Evolutionary conservation across 2,329 filamentous ascomycete species (phyloP).

Genomic region (Fusarium dimerum): DNA sequence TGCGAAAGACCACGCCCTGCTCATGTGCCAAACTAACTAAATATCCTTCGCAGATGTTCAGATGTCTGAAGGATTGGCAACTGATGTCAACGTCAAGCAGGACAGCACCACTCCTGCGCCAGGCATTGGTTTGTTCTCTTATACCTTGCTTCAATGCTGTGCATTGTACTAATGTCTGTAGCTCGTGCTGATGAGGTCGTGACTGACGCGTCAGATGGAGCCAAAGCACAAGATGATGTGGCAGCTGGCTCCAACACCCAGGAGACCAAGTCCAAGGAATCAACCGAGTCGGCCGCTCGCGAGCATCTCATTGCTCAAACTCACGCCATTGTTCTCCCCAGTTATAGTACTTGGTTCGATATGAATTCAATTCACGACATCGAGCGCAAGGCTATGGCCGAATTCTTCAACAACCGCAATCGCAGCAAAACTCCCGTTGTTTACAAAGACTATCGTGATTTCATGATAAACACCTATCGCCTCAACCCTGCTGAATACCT

Average conservation of each 20-base stretch:
- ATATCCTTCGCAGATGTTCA: conserved; percentile 54
- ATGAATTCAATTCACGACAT: conserved; percentile 91
- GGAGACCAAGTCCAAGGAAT: conserved; percentile 73
- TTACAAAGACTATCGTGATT: conserved; percentile 98
- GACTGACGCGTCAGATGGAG: conserved; percentile 63
- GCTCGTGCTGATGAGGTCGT: conserved; percentile 77
- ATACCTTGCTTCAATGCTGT: conserved; percentile 68
- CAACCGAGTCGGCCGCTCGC: conserved; percentile 81
- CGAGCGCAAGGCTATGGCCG: conserved; percentile 91
- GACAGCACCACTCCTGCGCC: conserved; percentile 62
- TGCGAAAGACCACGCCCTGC: background rate
- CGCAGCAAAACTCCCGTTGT: conserved; percentile 96
- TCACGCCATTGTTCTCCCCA: conserved; percentile 93
- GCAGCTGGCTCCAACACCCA: conserved; percentile 51
- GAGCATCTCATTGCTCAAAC: conserved; percentile 92
- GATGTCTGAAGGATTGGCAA: conserved; percentile 56
- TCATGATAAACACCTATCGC: conserved; percentile 99
- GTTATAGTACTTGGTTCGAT: conserved; percentile 98
- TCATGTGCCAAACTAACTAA: conserved; percentile 16
- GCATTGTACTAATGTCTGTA: conserved; percentile 54
- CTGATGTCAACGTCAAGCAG: conserved; percentile 58
- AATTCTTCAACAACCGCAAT: conserved; percentile 98
- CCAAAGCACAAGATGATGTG: conserved; percentile 51
- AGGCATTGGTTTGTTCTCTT: conserved; percentile 57
- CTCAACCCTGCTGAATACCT: conserved; percentile 95